Conservation (phyloP, 1,284 basidiomycete genomes). For the Tetrapyrgos nigripes region DNA sequence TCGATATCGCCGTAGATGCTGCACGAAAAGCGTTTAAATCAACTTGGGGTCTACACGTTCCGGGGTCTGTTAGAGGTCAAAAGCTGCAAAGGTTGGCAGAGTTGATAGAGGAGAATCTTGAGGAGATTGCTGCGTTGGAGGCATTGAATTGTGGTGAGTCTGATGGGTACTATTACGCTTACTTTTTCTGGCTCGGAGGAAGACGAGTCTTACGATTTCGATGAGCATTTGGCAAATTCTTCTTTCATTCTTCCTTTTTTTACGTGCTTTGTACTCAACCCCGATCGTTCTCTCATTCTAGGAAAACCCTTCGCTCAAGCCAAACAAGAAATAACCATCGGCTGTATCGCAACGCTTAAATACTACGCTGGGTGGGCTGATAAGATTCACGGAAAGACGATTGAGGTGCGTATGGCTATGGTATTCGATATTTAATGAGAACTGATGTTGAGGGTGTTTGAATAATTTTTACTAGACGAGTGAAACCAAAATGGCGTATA, state of each 20-base stretch:
- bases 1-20: conserved; percentile 74
- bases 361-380: conserved; percentile 53
- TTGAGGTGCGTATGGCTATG: conserved; percentile 40
- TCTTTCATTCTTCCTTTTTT: neutral
- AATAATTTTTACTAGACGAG: conserved; percentile 17
- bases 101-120: conserved; percentile 66
- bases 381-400: too few species aligned
- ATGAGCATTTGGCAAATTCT: conserved; percentile 67
- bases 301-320: conserved; percentile 62
- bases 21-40: conserved; percentile 73
- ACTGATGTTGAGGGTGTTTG: too few species aligned
- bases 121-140: conserved; percentile 70
- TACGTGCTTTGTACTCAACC: neutral
- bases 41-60: conserved; percentile 59
- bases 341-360: conserved; percentile 52
- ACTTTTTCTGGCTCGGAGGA: conserved; percentile 63
- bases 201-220: neutral
- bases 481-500: conserved; percentile 30
- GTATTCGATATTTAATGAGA: neutral
- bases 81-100: conserved; percentile 65
- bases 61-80: conserved; percentile 62
- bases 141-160: conserved; percentile 59
- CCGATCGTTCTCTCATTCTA: conserved; percentile 16
- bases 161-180: conserved; percentile 44
- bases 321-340: conserved; percentile 57